A percentile compares a stretch with the other conserved stretches of the same genome.
Conservation (phyloP, 75 land plant species). For the Cryptomeria japonica region DNA sequence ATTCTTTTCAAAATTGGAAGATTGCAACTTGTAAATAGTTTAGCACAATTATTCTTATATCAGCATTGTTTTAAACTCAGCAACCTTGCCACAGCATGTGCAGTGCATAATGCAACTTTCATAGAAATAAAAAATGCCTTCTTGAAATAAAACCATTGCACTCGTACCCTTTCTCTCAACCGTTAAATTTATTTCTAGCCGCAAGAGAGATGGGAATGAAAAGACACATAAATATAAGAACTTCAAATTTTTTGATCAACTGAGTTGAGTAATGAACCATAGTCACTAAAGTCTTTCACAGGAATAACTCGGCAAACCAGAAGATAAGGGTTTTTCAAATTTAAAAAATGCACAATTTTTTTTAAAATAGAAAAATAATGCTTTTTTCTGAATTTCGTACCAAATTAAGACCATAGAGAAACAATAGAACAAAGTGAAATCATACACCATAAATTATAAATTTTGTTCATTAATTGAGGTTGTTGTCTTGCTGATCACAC, state of each 20-base stretch:
- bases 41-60: background rate
- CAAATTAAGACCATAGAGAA: too few relatives aligned
- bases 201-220: background rate
- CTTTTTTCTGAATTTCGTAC: too few relatives aligned
- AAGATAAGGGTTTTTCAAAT: too few relatives aligned
- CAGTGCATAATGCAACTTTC: background rate
- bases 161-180: background rate
- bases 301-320: too few relatives aligned
- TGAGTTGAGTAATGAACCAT: background rate
- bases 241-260: background rate
- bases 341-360: too few relatives aligned
- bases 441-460: too few relatives aligned
- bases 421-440: too few relatives aligned
- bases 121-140: background rate
- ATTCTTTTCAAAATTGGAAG: background rate
- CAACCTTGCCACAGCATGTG: background rate
- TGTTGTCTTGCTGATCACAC: too few relatives aligned
- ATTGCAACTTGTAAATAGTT: background rate
- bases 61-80: background rate
- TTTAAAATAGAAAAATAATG: too few relatives aligned
- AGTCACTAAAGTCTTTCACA: too few relatives aligned
- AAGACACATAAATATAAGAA: background rate
- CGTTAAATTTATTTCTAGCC: background rate
- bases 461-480: too few relatives aligned
- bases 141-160: background rate